Base-by-base conservation (phyloP, 2,329 filamentous ascomycete species). In the Westerdykella sp. region DNA sequence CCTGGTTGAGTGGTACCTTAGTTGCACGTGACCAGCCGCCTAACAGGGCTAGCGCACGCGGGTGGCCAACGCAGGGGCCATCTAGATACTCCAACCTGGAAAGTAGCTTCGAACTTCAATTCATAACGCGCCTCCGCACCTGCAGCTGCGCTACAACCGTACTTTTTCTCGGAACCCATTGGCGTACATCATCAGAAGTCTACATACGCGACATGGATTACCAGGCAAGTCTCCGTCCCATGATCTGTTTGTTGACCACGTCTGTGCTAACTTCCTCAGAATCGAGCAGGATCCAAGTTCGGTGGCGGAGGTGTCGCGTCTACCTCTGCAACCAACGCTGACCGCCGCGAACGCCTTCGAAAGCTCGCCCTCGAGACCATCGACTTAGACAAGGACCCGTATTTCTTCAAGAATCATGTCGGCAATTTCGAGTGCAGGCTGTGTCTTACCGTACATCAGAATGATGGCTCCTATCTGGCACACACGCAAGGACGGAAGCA, bases 391-490 rank as follows among this genome's bases (percentile, higher is more conserved):
- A 97, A 96, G 73, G 93, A 98, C 73, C 93, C 93, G 0, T 98
- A 97, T 79, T 96, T 97, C 76, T 98, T 98, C 83, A 95, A 95
- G 70, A 98, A 98, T 76, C 91, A 98, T 70, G 87, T 97, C 59
- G 93, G 93, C 63, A 93, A 85, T 62, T 98, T 96, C 71, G 93
- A 98, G 71, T 98, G 93, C 69, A 87, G 93, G 23, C 84, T 98
- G 34, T 98, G 93, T 64, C 76, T 98, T 21, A 98, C 93, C 0
- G 91, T 97, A 4, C 93, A 98, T 76, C 93, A 98, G 64, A 98
- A 98, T 68, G 93, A 98, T 73, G 93, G 93, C 50, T 96, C 90
- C 38, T 98, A 98, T 71, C 88, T 98, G 54, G 93, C 93, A 1
- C 93, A 98, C 72, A 98, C 93, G 3, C 93, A 98, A 71, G 93